Evolutionary conservation across 2,329 filamentous ascomycete genomes (phyloP).

Genomic region (Aspergillus fructus): DNA sequence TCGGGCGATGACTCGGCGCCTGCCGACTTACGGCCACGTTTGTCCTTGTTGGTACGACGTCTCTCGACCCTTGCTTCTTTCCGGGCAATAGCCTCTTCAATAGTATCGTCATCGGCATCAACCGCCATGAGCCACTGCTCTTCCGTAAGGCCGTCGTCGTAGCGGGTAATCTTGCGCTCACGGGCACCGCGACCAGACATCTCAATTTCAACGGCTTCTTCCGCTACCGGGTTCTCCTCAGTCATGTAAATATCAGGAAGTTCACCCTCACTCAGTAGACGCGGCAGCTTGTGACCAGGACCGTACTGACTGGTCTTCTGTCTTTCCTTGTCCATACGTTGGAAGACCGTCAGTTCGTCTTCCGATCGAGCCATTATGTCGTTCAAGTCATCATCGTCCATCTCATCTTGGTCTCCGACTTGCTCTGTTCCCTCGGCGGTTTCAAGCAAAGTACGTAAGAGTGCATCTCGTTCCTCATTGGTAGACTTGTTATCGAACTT

Average conservation of each 20-base stretch:
- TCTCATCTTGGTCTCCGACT: constrained; percentile 87
- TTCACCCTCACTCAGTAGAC: constrained; percentile 83
- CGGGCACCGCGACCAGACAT: constrained; percentile 83
- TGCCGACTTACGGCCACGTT: constrained; percentile 49
- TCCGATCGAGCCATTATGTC: constrained; percentile 89
- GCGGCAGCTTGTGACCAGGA: constrained; percentile 64
- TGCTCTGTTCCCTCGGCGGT: constrained; percentile 66
- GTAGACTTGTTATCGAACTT: constrained; percentile 99
- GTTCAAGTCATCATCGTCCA: constrained; percentile 98
- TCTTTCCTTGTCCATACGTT: constrained; percentile 77
- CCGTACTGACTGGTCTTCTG: constrained; percentile 69
- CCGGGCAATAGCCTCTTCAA: constrained; percentile 87
- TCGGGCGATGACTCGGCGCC: constrained; percentile 69
- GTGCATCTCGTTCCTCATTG: constrained; percentile 95
- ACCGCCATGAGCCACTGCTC: constrained; percentile 99
- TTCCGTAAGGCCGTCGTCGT: constrained; percentile 95
- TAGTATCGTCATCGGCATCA: constrained; percentile 91
- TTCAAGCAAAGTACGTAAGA: constrained; percentile 90
- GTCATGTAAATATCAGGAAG: constrained; percentile 91
- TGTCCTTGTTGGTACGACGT: constrained; percentile 73
- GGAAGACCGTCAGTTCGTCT: constrained; percentile 74
- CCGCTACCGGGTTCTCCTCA: constrained; percentile 76
- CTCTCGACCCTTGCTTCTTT: constrained; percentile 84
- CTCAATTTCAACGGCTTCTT: constrained; percentile 69
- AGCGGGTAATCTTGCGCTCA: constrained; percentile 90